Evolutionary conservation across 1,284 basidiomycete genomes (phyloP), one percentile per base, ranked within the genome.

Genomic region (Trametes versicolor): DNA sequence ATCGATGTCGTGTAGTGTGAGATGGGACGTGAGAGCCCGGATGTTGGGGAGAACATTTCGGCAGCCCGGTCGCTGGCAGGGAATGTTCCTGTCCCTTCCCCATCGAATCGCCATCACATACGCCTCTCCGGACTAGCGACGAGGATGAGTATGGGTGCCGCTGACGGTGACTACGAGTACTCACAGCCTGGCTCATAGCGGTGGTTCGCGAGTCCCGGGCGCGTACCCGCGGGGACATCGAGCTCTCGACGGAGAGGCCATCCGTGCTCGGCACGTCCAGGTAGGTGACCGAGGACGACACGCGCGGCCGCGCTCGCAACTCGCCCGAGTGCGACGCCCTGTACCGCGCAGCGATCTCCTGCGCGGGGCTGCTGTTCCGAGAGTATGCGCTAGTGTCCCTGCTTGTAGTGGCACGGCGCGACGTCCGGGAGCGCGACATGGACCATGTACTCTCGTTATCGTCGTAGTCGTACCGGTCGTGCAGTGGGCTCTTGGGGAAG

Each of bases 1-100:
- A n/a, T 68, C 67, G 50, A 88, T 81, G 69, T 86, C 82, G 72
- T 90, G 88, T 29, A 90, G 83, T 66, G 87, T 84, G 47, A 90
- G 75, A 71, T 90, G 88, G 67, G 79, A 83, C 59, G 82, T 81
- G 56, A 90, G 80, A 49, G 83, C 82, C 65, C 80, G 78, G 52
- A 84, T 79, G 58, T 80, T 79, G 10, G 74, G 73, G 17, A 90
- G 73, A 4, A 81, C 76, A 70, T 87, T 81, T 13, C 77, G 75
- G 72, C 88, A 90, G 37, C 81, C 85, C 34, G 77, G 74, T n/a
- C 86, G 82, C 34, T 78, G 80, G 72, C 88, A 90, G 15, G 84
- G 74, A 23, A 81, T 72, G 47, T 69, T 68, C 43, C 70, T 69
- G 23, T 75, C 72, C n/a, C 75, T 66, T 37, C 73, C 74, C 4